A percentile compares a stretch with the other conserved stretches of the same genome.
These are phyloP conservation scores for Alternaria metachromatica DNA, from an alignment of 2,329 filamentous ascomycete genomes.

Conservation along the genomic window DNA sequence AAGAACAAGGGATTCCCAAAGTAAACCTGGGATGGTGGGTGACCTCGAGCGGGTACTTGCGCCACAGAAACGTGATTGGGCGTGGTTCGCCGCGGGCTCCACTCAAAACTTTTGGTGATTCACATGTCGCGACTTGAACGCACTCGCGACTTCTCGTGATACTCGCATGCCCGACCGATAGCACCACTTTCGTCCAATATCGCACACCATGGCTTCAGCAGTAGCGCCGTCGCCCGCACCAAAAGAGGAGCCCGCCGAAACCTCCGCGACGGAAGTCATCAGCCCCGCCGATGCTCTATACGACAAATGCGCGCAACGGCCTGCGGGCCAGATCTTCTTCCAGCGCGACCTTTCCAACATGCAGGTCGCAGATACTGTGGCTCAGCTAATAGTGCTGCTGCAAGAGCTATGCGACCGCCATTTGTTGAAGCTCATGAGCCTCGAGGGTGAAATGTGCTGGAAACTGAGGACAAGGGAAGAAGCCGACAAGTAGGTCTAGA, in stretches of 20 bases:
- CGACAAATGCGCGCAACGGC: conserved; percentile 46
- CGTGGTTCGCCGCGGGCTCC: not conserved
- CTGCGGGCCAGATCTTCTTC: conserved; percentile 48
- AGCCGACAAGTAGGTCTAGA: conserved; percentile 44
- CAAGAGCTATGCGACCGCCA: conserved; percentile 45
- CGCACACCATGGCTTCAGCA: conserved; percentile 31
- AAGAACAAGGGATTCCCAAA: not conserved
- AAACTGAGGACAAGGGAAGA: conserved; percentile 44
- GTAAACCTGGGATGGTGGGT: not conserved
- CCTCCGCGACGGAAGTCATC: conserved; percentile 15
- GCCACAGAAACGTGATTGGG: conserved; percentile 1
- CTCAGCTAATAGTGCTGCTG: conserved; percentile 40
- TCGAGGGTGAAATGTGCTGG: conserved; percentile 48
- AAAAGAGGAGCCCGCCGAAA: conserved; percentile 24
- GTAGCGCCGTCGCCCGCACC: conserved; percentile 23
- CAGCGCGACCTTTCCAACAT: conserved; percentile 49
- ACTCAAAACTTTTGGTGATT: conserved; percentile 12
- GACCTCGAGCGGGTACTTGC: not conserved
- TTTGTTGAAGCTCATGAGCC: conserved; percentile 47
- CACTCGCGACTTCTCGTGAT: conserved; percentile 6
- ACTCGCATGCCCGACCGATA: conserved; percentile 30
- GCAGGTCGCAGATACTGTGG: conserved; percentile 44
- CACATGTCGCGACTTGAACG: conserved; percentile 6
- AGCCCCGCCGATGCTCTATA: conserved; percentile 45
- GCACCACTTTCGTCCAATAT: conserved; percentile 9